A percentile compares a stretch with the other conserved stretches of the same genome.
Evolutionary conservation across 2,329 filamentous ascomycete genomes (phyloP).

Genomic region (Cryphonectria naterciae): DNA sequence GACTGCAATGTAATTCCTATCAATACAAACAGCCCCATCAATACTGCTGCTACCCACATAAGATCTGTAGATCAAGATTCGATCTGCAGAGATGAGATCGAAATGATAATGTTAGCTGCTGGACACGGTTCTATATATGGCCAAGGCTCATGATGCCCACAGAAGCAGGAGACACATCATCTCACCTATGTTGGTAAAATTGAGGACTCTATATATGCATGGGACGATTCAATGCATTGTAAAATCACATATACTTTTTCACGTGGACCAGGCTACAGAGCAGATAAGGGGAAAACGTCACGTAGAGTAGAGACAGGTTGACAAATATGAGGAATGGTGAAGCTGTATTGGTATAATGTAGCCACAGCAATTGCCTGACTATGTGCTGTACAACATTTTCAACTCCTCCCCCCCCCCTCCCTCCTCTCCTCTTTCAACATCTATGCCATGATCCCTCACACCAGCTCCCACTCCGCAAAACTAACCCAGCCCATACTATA

Average conservation of each 20-base stretch:
- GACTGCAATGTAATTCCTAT: not conserved
- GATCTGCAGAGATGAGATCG: not conserved
- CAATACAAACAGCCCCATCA: not conserved
- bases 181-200: not conserved
- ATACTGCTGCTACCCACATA: not conserved
- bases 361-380: not conserved
- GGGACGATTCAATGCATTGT: not conserved
- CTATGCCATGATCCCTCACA: slow-evolving; percentile 35
- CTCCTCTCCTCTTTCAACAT: not conserved
- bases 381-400: not conserved
- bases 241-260: not conserved
- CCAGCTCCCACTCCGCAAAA: slow-evolving; percentile 55
- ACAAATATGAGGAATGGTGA: not conserved
- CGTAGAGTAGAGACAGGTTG: no score
- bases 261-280: not conserved
- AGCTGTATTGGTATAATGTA: not conserved
- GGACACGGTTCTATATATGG: not conserved
- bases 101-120: not conserved
- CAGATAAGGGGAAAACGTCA: no score
- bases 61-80: not conserved
- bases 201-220: not conserved
- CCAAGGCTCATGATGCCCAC: not conserved
- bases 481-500: slow-evolving; percentile 47
- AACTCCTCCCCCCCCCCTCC: not conserved
- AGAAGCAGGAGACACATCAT: not conserved